A percentile compares a stretch with the other conserved stretches of the same genome.
These are phyloP conservation scores for Eimeria tenella DNA, from an alignment of 169 alveolate genomes.

Conservation along the genomic window DNA sequence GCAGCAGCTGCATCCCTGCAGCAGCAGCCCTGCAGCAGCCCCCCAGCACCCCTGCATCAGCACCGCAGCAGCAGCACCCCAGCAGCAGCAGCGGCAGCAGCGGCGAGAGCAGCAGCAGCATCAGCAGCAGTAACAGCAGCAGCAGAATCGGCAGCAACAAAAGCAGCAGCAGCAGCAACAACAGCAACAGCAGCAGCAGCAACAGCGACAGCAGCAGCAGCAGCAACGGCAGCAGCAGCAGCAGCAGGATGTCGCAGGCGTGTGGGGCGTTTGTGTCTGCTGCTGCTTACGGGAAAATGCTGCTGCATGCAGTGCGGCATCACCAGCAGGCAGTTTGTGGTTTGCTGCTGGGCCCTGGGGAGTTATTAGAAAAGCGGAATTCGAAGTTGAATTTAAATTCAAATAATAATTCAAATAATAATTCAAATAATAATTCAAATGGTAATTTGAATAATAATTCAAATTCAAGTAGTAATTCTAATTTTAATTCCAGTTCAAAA, in stretches of 20 bases:
- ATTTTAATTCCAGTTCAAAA: no score
- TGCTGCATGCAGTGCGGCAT: constrained; percentile 18
- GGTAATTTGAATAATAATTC: no score
- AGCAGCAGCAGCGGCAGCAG: background rate
- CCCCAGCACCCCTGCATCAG: no score
- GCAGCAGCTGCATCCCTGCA: no score
- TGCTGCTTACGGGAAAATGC: constrained; percentile 8
- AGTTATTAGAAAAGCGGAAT: background rate
- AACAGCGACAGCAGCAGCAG: background rate
- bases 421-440: background rate
- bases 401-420: background rate
- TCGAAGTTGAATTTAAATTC: no score
- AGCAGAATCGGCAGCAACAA: background rate
- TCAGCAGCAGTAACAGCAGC: background rate
- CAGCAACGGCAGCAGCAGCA: constrained; percentile 19
- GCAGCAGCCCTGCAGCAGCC: no score
- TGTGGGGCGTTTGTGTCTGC: background rate
- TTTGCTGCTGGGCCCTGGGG: constrained; percentile 12
- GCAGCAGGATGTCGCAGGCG: constrained; percentile 5
- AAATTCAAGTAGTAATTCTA: no score
- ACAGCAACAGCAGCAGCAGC: background rate
- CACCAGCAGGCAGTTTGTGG: background rate
- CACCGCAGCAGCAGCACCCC: background rate
- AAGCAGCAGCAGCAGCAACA: background rate
- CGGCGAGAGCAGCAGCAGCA: background rate